Base-by-base conservation (phyloP, 345 rosid species). In the Orychophragmus violaceus region DNA sequence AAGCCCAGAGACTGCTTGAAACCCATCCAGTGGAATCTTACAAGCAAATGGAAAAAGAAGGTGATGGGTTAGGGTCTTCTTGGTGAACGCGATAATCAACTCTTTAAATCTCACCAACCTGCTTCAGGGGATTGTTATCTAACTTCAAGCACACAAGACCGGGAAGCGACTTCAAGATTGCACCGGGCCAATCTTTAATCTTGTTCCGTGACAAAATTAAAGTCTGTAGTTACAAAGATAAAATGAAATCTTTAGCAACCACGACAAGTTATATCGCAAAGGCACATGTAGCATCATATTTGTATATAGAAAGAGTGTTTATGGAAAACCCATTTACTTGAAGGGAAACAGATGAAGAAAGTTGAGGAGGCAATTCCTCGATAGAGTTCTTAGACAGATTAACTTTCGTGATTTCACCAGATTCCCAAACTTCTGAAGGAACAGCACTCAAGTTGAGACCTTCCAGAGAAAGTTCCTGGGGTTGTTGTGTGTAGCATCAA, bases 361-460 rank as follows among this genome's bases (percentile, higher is more conserved):
- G 90, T 75, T 93, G 87, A 50, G 54, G 12, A 17, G 97, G 94
- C 52, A 93, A 82, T 66, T 84, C 96, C 62, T 82, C 74, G 44
- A 93, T 84, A 62, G 94, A 84, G 80, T 93, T 93, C 76, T 79
- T 81, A 30, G 98, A 86, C 72, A 93, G 90, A 76, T 90, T 75
- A 63, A 86, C 82, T 76, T 87, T 87, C 35, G 79, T 62, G 58
- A 88, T 78, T 70, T 82, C 98, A 75, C 84, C 71, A 35, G 87
- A 72, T 74, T 85, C 88, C 94, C 94, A 93, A 56, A 78, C 94
- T 82, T 90, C 84, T 56, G 94, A 83, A 76, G 97, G 98, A 41
- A 88, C 84, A 64, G 66, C 76, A 72, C 36, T 84, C 82, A 93
- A 78, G 68, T 82, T 85, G 81, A 78, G 65, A 70, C 94, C 88